These are phyloP conservation scores for Mariannaea elegans DNA, from an alignment of 2,329 filamentous ascomycete genomes.

Conservation along the genomic window DNA sequence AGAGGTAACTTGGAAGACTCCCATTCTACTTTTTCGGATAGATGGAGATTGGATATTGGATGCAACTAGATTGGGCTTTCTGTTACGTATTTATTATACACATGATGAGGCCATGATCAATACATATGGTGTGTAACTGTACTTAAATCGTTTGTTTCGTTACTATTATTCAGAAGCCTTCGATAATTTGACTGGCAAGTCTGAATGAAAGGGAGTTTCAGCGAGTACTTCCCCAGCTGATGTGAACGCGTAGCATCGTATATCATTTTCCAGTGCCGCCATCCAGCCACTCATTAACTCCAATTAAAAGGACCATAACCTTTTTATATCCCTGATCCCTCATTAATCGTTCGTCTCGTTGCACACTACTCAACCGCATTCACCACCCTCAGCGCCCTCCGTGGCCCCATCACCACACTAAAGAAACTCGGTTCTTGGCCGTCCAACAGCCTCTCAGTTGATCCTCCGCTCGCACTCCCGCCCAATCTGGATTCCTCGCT, in stretches of 20 bases:
- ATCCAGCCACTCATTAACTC: not conserved
- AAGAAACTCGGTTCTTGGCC: constrained; percentile 77
- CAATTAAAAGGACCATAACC: constrained; percentile 2
- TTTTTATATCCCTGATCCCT: not conserved
- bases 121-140: not conserved
- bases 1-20: constrained; percentile 1
- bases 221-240: no score
- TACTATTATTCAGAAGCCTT: not conserved
- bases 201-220: no score
- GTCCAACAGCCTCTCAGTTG: constrained; percentile 57
- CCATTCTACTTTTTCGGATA: not conserved
- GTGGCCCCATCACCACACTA: constrained; percentile 73
- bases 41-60: no score
- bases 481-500: constrained; percentile 40
- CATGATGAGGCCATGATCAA: not conserved
- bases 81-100: not conserved
- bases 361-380: constrained; percentile 56
- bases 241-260: no score
- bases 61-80: not conserved
- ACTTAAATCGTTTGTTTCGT: not conserved
- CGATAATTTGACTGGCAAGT: not conserved
- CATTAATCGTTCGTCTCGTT: not conserved
- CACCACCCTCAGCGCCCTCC: constrained; percentile 74
- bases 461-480: constrained; percentile 52
- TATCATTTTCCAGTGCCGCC: not conserved